Evolutionary conservation across 768 basidiomycete genomes (phyloP), one percentile per base, ranked within the genome.

Genomic region (Exsudoporus frostii): DNA sequence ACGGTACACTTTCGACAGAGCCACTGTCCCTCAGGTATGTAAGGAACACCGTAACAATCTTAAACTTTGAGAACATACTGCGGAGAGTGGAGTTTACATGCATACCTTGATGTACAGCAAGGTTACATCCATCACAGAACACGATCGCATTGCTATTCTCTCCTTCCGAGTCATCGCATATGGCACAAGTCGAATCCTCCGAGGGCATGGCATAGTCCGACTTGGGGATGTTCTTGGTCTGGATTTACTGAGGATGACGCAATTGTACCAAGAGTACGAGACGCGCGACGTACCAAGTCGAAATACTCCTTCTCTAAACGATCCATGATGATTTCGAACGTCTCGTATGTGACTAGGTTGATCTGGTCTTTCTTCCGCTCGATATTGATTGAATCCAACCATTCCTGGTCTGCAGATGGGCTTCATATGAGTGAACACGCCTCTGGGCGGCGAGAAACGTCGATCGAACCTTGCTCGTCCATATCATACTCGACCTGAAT

Each of bases 1-100:
- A 98, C 94, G 0, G 94, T 98, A 65, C 97, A 99, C 71, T 99
- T 99, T 42, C 97, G 77, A 69, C 97, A 99, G 32, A 99, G 81
- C 97, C 97, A 99, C 69, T 99, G 97, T 1, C 97, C 97, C 74
- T 99, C 97, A 0, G 97, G 97, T 53, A 99, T 98, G 66, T 99
- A 99, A 11, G 97, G 97, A 2, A 99, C 93, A 19, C 97, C 97
- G 64, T 99, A 99, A 65, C 97, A 99, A 67, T 99, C 97, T 97
- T 58, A 3, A 32, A 39, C n/a, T 8, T 33, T 65, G 53, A 63
- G 55, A 27, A 46, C 19, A 48, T 36, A 29, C n/a, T 27, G 17
- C 38, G 47, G 43, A 45, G 17, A 7, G 8, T 17, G 5, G 15
- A 15, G 45, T 11, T 34, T 25, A 17, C 4, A 34, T n/a, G 60